Evolutionary conservation across 2,329 filamentous ascomycete genomes (phyloP), one percentile per base, ranked within the genome.

Genomic region (Aspergillus tanneri): DNA sequence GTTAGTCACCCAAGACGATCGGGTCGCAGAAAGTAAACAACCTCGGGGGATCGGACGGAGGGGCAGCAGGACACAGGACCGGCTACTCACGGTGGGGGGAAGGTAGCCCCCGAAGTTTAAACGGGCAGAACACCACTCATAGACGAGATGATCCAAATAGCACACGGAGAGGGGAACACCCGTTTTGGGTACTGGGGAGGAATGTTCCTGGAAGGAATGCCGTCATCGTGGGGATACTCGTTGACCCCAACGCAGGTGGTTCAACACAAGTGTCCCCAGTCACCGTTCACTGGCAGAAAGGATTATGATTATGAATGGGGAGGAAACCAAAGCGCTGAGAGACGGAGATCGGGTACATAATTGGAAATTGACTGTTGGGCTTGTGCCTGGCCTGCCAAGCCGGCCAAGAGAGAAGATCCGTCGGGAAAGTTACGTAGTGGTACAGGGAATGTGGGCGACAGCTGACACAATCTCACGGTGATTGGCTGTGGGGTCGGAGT

Each of bases 181-280:
- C n/a, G n/a, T n/a, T n/a, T n/a, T n/a, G n/a, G n/a, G n/a, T n/a
- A n/a, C n/a, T n/a, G n/a, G n/a, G n/a, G n/a, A n/a, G n/a, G n/a
- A n/a, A n/a, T n/a, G n/a, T n/a, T n/a, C n/a, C n/a, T n/a, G n/a
- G n/a, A n/a, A n/a, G n/a, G n/a, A 18, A 18, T 34, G 30, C 30
- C 46, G 27, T 49, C 46, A 49, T 43, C 27, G 36, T 19, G 18
- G 23, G 14, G 28, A 32, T 3, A 14, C 28, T 30, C 19, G 30
- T 52, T 52, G 49, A 46, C 46, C 49, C 49, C 49, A 52, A 52
- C 49, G 32, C 42, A n/a, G n/a, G n/a, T 28, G 34, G 44, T 39
- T 48, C 40, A 50, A 37, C 36, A 12, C 38, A 14, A 6, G 12
- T 1, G 12, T 12, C 8, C 12, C 8, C 10, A 8, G 3, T 5